Conservation (phyloP, 305 asterid species). For the Solanum hybrid region DNA sequence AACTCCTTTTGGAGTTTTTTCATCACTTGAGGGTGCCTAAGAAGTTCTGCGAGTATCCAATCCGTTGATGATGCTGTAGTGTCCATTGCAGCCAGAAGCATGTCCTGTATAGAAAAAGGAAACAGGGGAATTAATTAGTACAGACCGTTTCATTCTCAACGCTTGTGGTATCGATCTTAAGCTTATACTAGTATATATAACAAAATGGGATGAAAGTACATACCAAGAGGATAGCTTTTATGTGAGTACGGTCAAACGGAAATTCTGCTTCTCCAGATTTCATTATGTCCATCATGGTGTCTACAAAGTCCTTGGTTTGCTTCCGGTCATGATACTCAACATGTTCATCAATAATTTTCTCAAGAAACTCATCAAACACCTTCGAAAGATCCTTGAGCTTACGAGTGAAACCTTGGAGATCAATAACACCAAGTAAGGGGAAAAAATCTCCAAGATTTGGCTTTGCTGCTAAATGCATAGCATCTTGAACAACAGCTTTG, state of each 20-base stretch:
- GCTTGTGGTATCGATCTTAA: not conserved
- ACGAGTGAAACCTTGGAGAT: conserved; percentile 44
- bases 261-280: conserved; percentile 28
- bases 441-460: conserved; percentile 32
- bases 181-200: not conserved
- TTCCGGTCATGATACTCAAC: conserved; percentile 12
- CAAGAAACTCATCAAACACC: conserved; percentile 33
- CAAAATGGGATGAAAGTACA: not conserved
- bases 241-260: conserved; percentile 42
- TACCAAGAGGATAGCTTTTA: conserved; percentile 55
- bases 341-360: conserved; percentile 46
- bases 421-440: conserved; percentile 14
- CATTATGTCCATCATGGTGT: conserved; percentile 43
- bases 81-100: not conserved
- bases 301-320: conserved; percentile 32
- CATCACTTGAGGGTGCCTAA: not conserved
- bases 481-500: conserved; percentile 31
- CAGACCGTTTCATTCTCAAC: not conserved
- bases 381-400: conserved; percentile 2
- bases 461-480: conserved; percentile 16
- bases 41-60: not conserved
- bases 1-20: not conserved
- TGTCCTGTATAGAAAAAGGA: not conserved
- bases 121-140: not conserved
- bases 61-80: not conserved